phyloP scores from a whole-genome alignment of 1,284 basidiomycete genomes.

The Farysia itapuensis region DNA sequence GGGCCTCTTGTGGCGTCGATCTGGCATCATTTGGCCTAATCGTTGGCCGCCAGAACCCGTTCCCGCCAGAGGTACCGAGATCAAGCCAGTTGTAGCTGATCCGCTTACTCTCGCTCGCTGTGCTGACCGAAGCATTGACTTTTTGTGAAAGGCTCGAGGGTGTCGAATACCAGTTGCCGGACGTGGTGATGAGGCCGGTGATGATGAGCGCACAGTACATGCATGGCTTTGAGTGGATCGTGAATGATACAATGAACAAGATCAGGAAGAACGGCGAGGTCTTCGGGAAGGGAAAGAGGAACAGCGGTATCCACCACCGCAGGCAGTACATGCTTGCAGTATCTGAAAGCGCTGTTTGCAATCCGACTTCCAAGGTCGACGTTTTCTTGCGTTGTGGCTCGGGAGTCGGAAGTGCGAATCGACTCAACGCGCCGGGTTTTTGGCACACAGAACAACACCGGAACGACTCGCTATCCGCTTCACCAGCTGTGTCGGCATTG shows the following conservation, averaged over 20 bases:
- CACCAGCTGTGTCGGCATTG: too few relatives aligned
- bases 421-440: too few relatives aligned
- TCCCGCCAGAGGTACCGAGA: constrained; percentile 21
- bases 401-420: too few relatives aligned
- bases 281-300: constrained; percentile 50
- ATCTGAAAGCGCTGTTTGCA: too few relatives aligned
- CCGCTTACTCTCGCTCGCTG: neutral
- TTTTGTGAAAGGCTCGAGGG: too few relatives aligned
- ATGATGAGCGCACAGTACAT: constrained; percentile 51
- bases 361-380: too few relatives aligned
- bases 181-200: constrained; percentile 42
- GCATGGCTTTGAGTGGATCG: constrained; percentile 50
- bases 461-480: too few relatives aligned
- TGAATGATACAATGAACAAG: constrained; percentile 48
- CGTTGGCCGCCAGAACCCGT: constrained; percentile 20
- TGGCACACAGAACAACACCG: too few relatives aligned
- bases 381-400: too few relatives aligned
- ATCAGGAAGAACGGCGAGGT: constrained; percentile 45
- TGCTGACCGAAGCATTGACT: neutral
- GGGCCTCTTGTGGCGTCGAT: neutral
- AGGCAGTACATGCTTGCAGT: constrained; percentile 56
- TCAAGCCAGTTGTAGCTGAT: constrained; percentile 20
- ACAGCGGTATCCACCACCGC: constrained; percentile 55
- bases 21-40: constrained; percentile 1
- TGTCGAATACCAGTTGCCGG: constrained; percentile 33